phyloP scores from a whole-genome alignment of 1,139 yeast genomes.

The Yamadazyma membranifaciens region DNA sequence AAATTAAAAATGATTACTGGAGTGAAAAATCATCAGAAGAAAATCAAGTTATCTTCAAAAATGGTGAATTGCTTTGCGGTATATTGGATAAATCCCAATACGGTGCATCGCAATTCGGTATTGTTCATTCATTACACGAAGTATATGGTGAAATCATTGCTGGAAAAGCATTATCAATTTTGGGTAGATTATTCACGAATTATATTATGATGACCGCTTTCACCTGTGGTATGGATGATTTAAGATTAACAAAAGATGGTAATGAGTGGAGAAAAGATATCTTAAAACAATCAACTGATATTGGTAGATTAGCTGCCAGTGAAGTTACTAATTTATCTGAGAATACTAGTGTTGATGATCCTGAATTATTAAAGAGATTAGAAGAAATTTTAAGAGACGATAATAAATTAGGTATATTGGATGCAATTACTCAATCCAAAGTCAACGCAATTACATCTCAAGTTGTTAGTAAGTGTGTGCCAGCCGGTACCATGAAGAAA shows the following conservation, averaged over 20 bases:
- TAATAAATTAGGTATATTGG: constrained; percentile 86
- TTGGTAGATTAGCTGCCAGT: constrained; percentile 88
- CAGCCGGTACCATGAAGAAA: constrained; percentile 91
- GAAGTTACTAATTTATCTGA: constrained; percentile 85
- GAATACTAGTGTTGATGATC: constrained; percentile 55
- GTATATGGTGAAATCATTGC: constrained; percentile 91
- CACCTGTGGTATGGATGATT: constrained; percentile 99
- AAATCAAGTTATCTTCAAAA: constrained; percentile 77
- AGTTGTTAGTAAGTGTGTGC: constrained; percentile 92
- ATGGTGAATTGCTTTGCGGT: constrained; percentile 90
- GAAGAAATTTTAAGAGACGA: constrained; percentile 96
- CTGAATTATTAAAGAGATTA: constrained; percentile 81
- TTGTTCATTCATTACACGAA: constrained; percentile 95
- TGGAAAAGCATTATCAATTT: constrained; percentile 82
- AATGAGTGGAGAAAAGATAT: constrained; percentile 85
- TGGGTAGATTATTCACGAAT: constrained; percentile 93
- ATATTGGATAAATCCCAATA: constrained; percentile 96
- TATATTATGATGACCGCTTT: constrained; percentile 91
- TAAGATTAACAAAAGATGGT: constrained; percentile 89
- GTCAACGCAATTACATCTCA: constrained; percentile 89
- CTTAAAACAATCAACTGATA: constrained; percentile 70
- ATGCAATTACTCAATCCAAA: constrained; percentile 93
- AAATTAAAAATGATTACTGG: constrained; percentile 95
- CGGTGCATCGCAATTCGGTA: constrained; percentile 97
- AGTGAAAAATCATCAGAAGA: constrained; percentile 80